A percentile compares a stretch with the other conserved stretches of the same genome.
phyloP scores from a whole-genome alignment of 805 yeast genomes.

The Kodamaea lidongshanica region DNA sequence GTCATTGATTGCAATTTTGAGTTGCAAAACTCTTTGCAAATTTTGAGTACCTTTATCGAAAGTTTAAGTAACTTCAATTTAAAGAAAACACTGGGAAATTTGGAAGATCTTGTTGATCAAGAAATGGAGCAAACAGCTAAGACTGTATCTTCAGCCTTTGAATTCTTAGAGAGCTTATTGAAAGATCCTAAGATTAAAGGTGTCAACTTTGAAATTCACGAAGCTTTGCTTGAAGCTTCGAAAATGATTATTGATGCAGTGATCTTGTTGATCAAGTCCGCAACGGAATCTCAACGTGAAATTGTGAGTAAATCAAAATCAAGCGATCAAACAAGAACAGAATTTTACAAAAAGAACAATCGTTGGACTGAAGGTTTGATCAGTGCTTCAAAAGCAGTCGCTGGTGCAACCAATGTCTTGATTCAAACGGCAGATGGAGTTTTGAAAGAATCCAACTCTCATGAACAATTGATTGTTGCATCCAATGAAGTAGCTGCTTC shows the following conservation, averaged over 20 bases:
- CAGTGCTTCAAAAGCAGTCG: constrained; percentile 84
- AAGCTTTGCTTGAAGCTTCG: constrained; percentile 71
- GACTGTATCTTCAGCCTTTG: constrained; percentile 61
- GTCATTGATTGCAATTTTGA: constrained; percentile 72
- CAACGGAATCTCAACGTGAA: constrained; percentile 76
- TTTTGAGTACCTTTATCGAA: constrained; percentile 50
- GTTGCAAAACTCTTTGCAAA: constrained; percentile 66
- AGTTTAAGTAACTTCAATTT: constrained; percentile 30
- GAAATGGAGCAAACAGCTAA: constrained; percentile 71
- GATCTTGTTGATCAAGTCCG: constrained; percentile 61
- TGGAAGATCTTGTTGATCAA: constrained; percentile 64
- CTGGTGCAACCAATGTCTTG: constrained; percentile 72
- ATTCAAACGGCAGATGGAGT: constrained; percentile 87
- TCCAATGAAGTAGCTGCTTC: constrained; percentile 90
- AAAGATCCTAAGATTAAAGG: constrained; percentile 48
- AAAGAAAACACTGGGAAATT: constrained; percentile 28
- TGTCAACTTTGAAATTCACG: constrained; percentile 63
- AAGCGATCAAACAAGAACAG: constrained; percentile 50
- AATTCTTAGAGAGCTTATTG: constrained; percentile 49
- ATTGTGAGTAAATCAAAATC: constrained; percentile 71
- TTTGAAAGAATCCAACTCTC: constrained; percentile 53
- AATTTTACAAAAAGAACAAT: constrained; percentile 79
- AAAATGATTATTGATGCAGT: constrained; percentile 76
- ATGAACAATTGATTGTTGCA: constrained; percentile 82
- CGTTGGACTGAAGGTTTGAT: constrained; percentile 93